These are phyloP conservation scores for Diplodia mutila DNA, from an alignment of 2,329 filamentous ascomycete genomes.

Conservation along the genomic window DNA sequence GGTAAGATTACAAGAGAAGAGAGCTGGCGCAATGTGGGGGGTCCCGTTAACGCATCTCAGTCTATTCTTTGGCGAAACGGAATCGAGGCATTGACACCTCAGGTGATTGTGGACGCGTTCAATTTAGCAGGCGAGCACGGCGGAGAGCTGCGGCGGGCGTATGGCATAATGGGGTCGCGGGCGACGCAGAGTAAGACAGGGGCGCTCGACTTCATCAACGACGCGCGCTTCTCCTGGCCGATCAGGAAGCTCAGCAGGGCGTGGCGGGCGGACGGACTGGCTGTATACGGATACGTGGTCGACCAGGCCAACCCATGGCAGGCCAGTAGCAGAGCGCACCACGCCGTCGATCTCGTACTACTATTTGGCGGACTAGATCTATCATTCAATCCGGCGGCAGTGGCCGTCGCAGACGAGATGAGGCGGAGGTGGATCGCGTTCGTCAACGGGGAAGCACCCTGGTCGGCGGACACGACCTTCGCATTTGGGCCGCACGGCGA, in stretches of 20 bases:
- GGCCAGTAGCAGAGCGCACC: conserved; percentile 50
- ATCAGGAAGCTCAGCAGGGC: conserved; percentile 28
- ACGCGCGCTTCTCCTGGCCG: conserved; percentile 39
- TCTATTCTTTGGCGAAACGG: conserved; percentile 52
- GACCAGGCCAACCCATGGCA: conserved; percentile 56
- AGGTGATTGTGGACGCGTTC: conserved; percentile 43
- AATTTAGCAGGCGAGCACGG: conserved; percentile 37
- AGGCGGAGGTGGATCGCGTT: conserved; percentile 49
- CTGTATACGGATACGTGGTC: conserved; percentile 47
- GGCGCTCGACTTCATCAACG: conserved; percentile 46
- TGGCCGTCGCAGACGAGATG: conserved; percentile 42
- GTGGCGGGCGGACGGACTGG: conserved; percentile 31
- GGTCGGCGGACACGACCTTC: conserved; percentile 39
- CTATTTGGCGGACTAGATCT: conserved; percentile 50
- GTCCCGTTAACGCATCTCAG: conserved; percentile 32
- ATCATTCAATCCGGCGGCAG: conserved; percentile 40
- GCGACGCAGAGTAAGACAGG: conserved; percentile 47
- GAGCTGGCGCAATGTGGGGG: background rate
- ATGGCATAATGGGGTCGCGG: conserved; percentile 47
- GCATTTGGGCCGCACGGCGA: conserved; percentile 49
- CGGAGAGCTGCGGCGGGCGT: conserved; percentile 39
- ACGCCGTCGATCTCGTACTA: conserved; percentile 53
- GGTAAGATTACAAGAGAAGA: conserved; percentile 7
- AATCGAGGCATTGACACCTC: conserved; percentile 42
- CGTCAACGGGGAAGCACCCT: conserved; percentile 43